Evolutionary conservation across 2,329 filamentous ascomycete genomes (phyloP).

Genomic region (Sporothrix phasma): DNA sequence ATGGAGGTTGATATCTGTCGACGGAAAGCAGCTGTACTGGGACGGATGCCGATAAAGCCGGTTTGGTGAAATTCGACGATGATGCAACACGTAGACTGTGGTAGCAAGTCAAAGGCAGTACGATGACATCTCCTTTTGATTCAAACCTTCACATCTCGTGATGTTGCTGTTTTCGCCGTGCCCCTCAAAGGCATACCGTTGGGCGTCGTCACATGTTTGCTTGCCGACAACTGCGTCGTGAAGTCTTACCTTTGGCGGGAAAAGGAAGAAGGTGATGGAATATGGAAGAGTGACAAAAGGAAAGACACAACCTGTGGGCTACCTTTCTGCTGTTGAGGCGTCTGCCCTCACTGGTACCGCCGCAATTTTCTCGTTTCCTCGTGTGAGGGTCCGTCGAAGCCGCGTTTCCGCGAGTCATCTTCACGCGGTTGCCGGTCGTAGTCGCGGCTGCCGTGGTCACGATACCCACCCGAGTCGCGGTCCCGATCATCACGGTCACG

Average conservation of each 20-base stretch:
- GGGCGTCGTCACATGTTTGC: neutral
- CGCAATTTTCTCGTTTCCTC: slow-evolving; percentile 65
- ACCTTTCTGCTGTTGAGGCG: neutral
- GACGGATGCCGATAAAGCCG: neutral
- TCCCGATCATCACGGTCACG: slow-evolving; percentile 28
- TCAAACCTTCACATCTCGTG: neutral
- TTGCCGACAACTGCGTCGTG: neutral
- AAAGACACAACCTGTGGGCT: slow-evolving; percentile 6
- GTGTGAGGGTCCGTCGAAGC: slow-evolving; percentile 68
- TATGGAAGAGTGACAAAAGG: neutral
- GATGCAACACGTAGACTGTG: neutral
- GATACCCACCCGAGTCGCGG: slow-evolving; percentile 20
- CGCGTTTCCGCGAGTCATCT: slow-evolving; percentile 54
- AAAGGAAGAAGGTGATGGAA: neutral
- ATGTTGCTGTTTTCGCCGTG: neutral
- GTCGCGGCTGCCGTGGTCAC: slow-evolving; percentile 29
- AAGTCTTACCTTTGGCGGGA: neutral
- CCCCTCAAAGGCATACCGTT: too few relatives aligned
- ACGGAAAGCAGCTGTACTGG: too few relatives aligned
- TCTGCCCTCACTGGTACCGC: slow-evolving; percentile 44
- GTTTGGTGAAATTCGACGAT: too few relatives aligned
- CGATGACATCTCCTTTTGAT: neutral
- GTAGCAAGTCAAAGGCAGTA: neutral
- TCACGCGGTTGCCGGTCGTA: slow-evolving; percentile 45
- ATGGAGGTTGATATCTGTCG: too few relatives aligned